Conservation (phyloP, 2,329 filamentous ascomycete genomes). For the Colletotrichum gigasporum region DNA sequence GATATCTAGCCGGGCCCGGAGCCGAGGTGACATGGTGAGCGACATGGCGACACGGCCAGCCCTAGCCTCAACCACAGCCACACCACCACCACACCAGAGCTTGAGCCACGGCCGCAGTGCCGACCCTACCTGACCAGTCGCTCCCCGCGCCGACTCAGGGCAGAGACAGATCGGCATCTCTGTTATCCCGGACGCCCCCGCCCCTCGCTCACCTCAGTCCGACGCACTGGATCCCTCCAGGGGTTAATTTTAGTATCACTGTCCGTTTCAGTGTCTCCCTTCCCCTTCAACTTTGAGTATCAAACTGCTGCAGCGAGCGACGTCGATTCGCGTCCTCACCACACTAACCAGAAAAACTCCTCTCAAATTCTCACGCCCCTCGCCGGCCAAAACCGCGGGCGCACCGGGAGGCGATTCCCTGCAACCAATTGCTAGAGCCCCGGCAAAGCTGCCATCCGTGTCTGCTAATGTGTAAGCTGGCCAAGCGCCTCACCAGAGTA, state of each 20-base stretch:
- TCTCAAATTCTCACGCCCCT: constrained; percentile 8
- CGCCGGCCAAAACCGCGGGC: neutral
- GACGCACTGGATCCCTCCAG: constrained; percentile 10
- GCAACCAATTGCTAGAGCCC: neutral
- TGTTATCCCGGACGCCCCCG: neutral
- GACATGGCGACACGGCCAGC: too few relatives aligned
- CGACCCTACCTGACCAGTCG: too few relatives aligned
- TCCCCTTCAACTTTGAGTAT: neutral
- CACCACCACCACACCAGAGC: neutral
- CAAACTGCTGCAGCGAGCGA: neutral
- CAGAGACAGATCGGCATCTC: neutral
- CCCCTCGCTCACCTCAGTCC: too few relatives aligned
- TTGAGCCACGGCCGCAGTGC: neutral
- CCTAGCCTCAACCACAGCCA: constrained; percentile 14
- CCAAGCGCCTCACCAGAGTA: neutral
- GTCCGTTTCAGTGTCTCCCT: constrained; percentile 14
- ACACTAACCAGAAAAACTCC: neutral
- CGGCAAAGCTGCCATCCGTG: constrained; percentile 6
- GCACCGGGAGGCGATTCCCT: neutral
- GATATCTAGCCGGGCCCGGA: neutral
- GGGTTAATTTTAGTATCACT: constrained; percentile 17
- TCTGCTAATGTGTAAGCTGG: neutral
- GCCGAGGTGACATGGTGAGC: constrained; percentile 3
- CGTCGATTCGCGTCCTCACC: neutral
- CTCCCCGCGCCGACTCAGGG: constrained; percentile 5